Conservation (phyloP, 306 rosid species). For the Luffa aegyptiaca region DNA sequence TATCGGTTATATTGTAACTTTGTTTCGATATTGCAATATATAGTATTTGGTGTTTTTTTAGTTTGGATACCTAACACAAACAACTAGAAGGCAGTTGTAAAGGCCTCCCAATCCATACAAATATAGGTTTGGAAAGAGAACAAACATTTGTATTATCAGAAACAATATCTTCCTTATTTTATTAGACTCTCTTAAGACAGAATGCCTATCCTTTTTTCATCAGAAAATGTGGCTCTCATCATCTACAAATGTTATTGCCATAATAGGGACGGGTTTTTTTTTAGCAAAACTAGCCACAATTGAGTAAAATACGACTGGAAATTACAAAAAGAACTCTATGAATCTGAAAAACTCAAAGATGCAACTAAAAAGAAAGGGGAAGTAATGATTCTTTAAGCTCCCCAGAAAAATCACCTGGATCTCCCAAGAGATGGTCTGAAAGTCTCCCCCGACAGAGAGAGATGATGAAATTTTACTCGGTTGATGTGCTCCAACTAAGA, state of each 20-base stretch:
- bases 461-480: constrained; percentile 34
- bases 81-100: neutral
- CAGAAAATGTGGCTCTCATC: neutral
- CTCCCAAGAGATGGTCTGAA: constrained; percentile 42
- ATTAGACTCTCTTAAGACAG: neutral
- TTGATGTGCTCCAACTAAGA: constrained; percentile 42
- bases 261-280: neutral
- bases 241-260: neutral
- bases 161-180: neutral
- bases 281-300: neutral
- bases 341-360: neutral
- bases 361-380: constrained; percentile 14
- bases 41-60: no score
- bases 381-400: constrained; percentile 6
- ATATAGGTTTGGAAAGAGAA: neutral
- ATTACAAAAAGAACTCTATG: neutral
- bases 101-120: neutral
- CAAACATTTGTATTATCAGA: neutral
- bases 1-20: no score
- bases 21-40: no score
- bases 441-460: constrained; percentile 54
- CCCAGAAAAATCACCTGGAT: constrained; percentile 60
- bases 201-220: neutral
- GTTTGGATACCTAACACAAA: no score
- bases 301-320: neutral